A percentile compares a stretch with the other conserved stretches of the same genome.
phyloP scores from a whole-genome alignment of 441 rosid species.

The Viola pubescens region DNA sequence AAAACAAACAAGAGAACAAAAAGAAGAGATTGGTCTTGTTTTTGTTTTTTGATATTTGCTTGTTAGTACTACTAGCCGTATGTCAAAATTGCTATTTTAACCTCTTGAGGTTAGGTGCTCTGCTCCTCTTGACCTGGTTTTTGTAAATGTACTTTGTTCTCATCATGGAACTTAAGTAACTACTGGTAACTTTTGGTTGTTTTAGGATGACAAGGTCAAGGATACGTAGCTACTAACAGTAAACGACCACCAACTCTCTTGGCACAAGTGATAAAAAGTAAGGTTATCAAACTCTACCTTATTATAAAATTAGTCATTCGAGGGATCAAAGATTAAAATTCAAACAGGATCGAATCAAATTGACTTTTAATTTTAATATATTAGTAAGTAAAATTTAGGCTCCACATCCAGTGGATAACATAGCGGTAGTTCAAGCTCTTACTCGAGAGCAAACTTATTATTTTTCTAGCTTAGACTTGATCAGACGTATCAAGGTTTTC shows the following conservation, averaged over 20 bases:
- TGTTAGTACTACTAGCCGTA: not conserved
- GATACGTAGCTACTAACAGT: not conserved
- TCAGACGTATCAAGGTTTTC: too few species aligned
- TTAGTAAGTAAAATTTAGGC: too few species aligned
- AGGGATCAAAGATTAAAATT: too few species aligned
- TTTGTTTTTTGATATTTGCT: not conserved
- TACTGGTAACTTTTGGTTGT: not conserved
- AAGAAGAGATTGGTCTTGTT: constrained; percentile 23
- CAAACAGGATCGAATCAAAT: too few species aligned
- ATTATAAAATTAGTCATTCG: too few species aligned
- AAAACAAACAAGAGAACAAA: not conserved
- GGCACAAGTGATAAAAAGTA: not conserved
- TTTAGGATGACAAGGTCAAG: constrained; percentile 2
- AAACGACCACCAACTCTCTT: not conserved
- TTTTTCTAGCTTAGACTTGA: too few species aligned
- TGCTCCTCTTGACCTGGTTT: constrained; percentile 9
- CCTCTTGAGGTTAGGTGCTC: constrained; percentile 9
- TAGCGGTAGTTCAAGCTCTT: too few species aligned
- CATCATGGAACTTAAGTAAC: not conserved
- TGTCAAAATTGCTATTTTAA: constrained; percentile 10
- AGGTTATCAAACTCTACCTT: not conserved
- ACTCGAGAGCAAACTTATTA: too few species aligned
- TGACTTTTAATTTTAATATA: too few species aligned
- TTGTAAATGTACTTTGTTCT: not conserved
- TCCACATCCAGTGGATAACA: too few species aligned